Conservation (phyloP, 1,139 yeast genomes). For the Nadsonia starkeyi-henricii region DNA sequence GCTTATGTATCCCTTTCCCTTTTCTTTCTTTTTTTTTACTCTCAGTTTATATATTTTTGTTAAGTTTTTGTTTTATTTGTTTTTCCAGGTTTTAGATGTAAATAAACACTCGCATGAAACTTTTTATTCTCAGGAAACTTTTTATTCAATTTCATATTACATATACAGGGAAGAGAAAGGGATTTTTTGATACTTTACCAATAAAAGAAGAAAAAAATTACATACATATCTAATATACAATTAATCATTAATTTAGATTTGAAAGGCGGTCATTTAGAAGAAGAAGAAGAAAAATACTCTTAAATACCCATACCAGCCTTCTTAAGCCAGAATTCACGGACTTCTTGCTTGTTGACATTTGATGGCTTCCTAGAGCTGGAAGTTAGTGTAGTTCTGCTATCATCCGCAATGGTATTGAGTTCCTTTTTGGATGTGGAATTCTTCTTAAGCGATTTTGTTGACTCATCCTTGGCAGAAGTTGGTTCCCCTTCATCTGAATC, state of each 20-base stretch:
- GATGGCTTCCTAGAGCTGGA: neutral
- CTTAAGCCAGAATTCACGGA: neutral
- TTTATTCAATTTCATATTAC: neutral
- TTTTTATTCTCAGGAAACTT: neutral
- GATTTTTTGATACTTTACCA: neutral
- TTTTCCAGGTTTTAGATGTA: neutral
- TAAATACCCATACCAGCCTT: neutral
- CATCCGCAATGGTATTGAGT: neutral
- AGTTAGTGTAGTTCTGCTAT: neutral
- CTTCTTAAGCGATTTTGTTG: neutral
- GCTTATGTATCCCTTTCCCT: neutral
- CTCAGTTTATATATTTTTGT: neutral
- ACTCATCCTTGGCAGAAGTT: neutral
- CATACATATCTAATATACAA: neutral
- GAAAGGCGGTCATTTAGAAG: no score
- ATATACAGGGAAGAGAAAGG: neutral
- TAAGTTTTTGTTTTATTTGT: no score
- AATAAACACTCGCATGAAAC: neutral
- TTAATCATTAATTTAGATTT: no score
- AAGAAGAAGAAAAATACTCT: neutral
- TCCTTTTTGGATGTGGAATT: neutral
- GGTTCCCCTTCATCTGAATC: neutral
- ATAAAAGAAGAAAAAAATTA: neutral
- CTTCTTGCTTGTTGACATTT: neutral
- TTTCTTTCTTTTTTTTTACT: neutral